Evolutionary conservation across 1,284 basidiomycete species (phyloP), one percentile per base, ranked within the genome.

Genomic region (Boletellus dicymbophilus): DNA sequence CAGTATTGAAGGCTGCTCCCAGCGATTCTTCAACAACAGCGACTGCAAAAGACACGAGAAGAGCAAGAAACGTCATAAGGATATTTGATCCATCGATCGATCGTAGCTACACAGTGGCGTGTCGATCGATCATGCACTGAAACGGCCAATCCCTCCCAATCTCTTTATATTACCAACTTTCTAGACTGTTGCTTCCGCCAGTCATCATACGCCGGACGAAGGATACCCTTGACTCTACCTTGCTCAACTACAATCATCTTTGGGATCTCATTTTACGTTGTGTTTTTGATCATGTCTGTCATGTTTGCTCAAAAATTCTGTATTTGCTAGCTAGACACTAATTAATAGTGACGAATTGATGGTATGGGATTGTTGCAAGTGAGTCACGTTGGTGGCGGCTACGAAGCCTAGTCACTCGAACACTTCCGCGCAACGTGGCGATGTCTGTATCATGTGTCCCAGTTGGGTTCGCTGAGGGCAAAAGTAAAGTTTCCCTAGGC

Each of bases 31-130:
- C 50, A 67, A 71, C 48, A 65, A 52, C 33, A 70, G 66, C 8
- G 65, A 67, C 23, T 69, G 65, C 44, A 70, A 67, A 38, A 67
- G 65, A 37, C 65, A 67, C 13, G 65, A 67, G 51, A 68, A 51
- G 49, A 71, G 67, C 59, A 56, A 6, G 58, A 66, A 66, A 33
- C 65, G 64, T 48, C 64, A 66, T 25, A 66, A 62, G 40, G 54
- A 58, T 12, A 31, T 55, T 4, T 23, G 43, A 51, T 23, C 30
- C 38, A 36, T 28, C 59, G 62, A 63, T 66, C 51, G 46, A 20
- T 46, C 22, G 34, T 18, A 25, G 43, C 37, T 45, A 36, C 43
- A 20, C 42, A 18, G 34, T 30, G 40, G 39, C 58, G 49, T 54
- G 49, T 36, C 51, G 62, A 58, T 63, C 65, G 61, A 63, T 62